Evolutionary conservation across 2,329 filamentous ascomycete genomes (phyloP).

Genomic region (Nemania sp.): DNA sequence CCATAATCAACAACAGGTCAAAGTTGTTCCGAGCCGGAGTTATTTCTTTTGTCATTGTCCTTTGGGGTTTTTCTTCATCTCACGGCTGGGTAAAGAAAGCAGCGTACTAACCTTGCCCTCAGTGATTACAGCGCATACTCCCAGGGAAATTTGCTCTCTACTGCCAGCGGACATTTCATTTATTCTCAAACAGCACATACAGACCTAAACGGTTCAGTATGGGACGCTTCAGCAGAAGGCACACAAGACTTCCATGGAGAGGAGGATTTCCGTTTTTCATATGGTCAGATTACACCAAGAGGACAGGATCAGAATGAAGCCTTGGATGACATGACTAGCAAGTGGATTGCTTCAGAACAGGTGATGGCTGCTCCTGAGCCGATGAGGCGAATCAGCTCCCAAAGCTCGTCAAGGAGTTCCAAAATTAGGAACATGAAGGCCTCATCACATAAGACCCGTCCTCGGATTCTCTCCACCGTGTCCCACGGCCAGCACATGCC

Average conservation of each 20-base stretch:
- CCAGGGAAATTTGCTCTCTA: conserved; percentile 56
- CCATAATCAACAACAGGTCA: conserved; percentile 50
- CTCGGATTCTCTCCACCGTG: conserved; percentile 52
- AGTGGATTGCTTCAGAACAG: conserved; percentile 51
- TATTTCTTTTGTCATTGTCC: conserved; percentile 41
- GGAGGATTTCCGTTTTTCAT: conserved; percentile 60
- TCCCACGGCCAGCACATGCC: conserved; percentile 56
- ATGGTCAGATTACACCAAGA: conserved; percentile 60
- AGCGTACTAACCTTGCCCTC: conserved; percentile 59
- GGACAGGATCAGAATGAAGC: conserved; percentile 53
- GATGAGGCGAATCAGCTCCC: conserved; percentile 52
- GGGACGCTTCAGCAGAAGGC: conserved; percentile 62
- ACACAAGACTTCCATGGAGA: conserved; percentile 65
- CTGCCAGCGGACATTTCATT: conserved; percentile 58
- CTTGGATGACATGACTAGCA: conserved; percentile 52
- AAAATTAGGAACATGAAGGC: conserved; percentile 51
- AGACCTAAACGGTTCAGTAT: conserved; percentile 59
- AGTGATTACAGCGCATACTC: conserved; percentile 61
- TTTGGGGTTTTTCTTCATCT: conserved; percentile 39
- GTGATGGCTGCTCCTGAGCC: conserved; percentile 46
- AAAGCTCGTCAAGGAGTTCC: conserved; percentile 51
- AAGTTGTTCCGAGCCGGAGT: conserved; percentile 57
- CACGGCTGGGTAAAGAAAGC: conserved; percentile 48
- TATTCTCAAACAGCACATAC: conserved; percentile 64
- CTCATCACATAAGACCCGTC: conserved; percentile 48